Evolutionary conservation across 139 green algal genomes (phyloP).

Genomic region (Chlorella sorokiniana): DNA sequence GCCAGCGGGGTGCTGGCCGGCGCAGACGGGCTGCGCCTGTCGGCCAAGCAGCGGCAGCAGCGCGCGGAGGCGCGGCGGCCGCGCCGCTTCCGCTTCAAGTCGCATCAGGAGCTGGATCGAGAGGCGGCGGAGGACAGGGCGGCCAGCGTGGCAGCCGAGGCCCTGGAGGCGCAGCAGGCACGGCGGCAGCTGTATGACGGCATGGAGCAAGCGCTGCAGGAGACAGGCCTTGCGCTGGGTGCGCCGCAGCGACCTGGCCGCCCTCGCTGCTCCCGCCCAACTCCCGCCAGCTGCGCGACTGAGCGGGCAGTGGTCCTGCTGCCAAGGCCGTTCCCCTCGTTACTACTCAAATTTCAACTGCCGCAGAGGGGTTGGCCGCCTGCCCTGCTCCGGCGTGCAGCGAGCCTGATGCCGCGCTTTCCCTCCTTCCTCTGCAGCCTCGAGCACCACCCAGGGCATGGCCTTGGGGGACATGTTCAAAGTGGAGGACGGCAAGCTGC

Average conservation of each 20-base stretch:
- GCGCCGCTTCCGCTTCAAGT: not conserved
- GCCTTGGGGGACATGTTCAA: slow-evolving; percentile 50
- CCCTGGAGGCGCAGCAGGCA: not conserved
- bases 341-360: too few species aligned
- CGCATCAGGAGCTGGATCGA: not conserved
- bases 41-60: not conserved
- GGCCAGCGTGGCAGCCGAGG: not conserved
- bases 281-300: not conserved
- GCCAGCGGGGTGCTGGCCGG: not conserved
- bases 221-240: slow-evolving; percentile 46
- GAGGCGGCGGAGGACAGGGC: not conserved
- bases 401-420: not conserved
- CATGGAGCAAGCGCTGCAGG: slow-evolving; percentile 43
- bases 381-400: not conserved
- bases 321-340: too few species aligned
- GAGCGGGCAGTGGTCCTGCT: too few species aligned
- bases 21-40: not conserved
- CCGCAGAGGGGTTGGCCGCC: too few species aligned
- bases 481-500: not conserved
- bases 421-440: not conserved
- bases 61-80: not conserved
- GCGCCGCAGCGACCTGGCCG: too few species aligned
- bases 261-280: not conserved
- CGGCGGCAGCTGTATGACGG: slow-evolving; percentile 36
- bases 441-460: slow-evolving; percentile 52